phyloP scores from a whole-genome alignment of 371 early-diverging fungal genomes.

The Mortierella sp. region DNA sequence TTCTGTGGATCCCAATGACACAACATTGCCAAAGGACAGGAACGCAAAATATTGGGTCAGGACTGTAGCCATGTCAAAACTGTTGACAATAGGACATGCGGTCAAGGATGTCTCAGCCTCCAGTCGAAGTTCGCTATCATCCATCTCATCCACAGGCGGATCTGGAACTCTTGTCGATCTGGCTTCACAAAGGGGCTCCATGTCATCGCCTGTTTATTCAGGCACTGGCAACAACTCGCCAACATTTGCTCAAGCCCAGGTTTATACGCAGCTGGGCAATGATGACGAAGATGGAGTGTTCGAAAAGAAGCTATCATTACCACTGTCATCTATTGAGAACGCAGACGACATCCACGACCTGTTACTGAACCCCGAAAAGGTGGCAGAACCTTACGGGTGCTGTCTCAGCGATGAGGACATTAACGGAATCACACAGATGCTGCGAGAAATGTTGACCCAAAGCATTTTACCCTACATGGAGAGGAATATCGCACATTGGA shows the following conservation, averaged over 20 bases:
- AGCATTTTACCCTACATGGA: conserved; percentile 92
- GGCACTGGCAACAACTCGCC: conserved; percentile 41
- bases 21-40: conserved; percentile 29
- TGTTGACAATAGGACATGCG: conserved; percentile 28
- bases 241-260: conserved; percentile 36
- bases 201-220: conserved; percentile 48
- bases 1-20: conserved; percentile 47
- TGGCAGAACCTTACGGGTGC: conserved; percentile 61
- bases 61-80: conserved; percentile 30
- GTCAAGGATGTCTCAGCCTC: conserved; percentile 25
- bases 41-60: conserved; percentile 35
- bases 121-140: conserved; percentile 30
- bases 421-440: conserved; percentile 60
- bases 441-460: conserved; percentile 75
- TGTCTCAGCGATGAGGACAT: conserved; percentile 69
- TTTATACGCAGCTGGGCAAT: conserved; percentile 43
- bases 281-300: conserved; percentile 46
- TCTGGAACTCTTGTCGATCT: conserved; percentile 34
- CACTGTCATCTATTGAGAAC: conserved; percentile 19
- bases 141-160: conserved; percentile 22
- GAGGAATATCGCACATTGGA: conserved; percentile 85
- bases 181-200: conserved; percentile 36
- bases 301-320: conserved; percentile 19
- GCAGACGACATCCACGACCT: conserved; percentile 22
- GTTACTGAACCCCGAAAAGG: conserved; percentile 38